A percentile compares a stretch with the other conserved stretches of the same genome.
These are phyloP conservation scores for Globisporangium perplexum DNA, from an alignment of 352 stramenopile genomes.

Conservation along the genomic window DNA sequence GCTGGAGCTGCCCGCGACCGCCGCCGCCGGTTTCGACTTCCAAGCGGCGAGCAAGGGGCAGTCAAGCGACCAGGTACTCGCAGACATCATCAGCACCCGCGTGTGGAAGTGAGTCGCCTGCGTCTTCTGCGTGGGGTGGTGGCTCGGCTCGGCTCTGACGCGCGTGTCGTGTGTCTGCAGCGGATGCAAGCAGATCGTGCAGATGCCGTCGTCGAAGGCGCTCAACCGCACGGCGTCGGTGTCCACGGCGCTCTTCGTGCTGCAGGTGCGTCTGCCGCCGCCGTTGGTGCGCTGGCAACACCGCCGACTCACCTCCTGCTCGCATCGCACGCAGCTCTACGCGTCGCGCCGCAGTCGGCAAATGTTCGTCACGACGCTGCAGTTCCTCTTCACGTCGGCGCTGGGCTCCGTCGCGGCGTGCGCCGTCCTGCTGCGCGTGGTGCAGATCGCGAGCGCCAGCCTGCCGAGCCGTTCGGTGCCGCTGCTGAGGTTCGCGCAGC, in stretches of 20 bases:
- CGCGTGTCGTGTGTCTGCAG: constrained; percentile 10
- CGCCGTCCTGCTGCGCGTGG: constrained; percentile 40
- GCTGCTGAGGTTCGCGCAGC: constrained; percentile 28
- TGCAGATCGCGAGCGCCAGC: constrained; percentile 39
- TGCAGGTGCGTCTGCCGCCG: constrained; percentile 30
- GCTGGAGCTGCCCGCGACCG: constrained; percentile 17
- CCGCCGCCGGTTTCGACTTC: constrained; percentile 64
- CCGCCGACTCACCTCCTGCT: background rate
- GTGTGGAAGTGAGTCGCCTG: constrained; percentile 34
- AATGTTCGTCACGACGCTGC: constrained; percentile 48
- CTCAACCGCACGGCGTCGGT: constrained; percentile 65
- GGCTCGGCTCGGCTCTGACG: background rate
- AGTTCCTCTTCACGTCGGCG: constrained; percentile 51
- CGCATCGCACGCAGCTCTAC: constrained; percentile 34
- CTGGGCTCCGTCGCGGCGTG: constrained; percentile 63
- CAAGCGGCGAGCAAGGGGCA: constrained; percentile 26
- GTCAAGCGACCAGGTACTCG: constrained; percentile 43
- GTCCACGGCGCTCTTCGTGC: constrained; percentile 62
- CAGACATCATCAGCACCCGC: constrained; percentile 58
- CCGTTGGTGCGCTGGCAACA: background rate
- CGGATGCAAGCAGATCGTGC: constrained; percentile 51
- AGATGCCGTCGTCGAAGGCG: constrained; percentile 44
- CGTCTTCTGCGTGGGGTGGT: no score
- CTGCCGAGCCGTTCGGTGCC: constrained; percentile 24
- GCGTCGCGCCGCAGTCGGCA: constrained; percentile 54